phyloP scores from a whole-genome alignment of 495 filamentous ascomycete genomes.

The Daldinia grandis region DNA sequence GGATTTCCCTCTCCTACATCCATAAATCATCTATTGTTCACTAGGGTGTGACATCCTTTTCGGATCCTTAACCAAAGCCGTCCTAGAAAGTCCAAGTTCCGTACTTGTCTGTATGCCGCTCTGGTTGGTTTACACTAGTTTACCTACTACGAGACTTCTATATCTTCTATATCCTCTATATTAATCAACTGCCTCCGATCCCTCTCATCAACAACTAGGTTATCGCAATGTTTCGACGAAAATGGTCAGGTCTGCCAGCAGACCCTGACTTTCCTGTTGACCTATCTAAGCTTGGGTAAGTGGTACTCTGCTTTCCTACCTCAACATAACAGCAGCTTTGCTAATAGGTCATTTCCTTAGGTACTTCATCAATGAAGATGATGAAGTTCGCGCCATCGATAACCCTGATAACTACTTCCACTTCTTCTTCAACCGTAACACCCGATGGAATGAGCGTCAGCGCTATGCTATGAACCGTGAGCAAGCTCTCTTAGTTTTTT shows the following conservation, averaged over 20 bases:
- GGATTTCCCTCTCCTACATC: neutral
- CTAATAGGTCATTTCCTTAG: constrained; percentile 50
- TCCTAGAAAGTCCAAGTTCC: no score
- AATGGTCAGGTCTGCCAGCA: constrained; percentile 68
- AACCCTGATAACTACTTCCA: constrained; percentile 74
- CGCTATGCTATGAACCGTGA: constrained; percentile 75
- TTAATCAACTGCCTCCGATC: neutral
- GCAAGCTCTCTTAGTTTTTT: constrained; percentile 16
- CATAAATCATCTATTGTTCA: no score
- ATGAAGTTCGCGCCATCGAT: constrained; percentile 73
- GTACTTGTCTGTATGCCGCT: no score
- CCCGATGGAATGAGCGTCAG: constrained; percentile 74
- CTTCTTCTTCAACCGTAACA: constrained; percentile 74
- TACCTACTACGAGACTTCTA: no score
- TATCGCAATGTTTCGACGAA: constrained; percentile 72
- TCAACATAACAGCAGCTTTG: neutral
- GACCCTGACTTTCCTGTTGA: constrained; percentile 72
- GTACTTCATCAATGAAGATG: constrained; percentile 74
- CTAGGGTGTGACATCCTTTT: no score
- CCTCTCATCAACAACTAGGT: neutral
- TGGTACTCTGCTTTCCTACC: constrained; percentile 13
- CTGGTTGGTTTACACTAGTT: no score
- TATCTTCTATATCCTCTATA: no score
- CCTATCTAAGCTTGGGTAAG: constrained; percentile 75
- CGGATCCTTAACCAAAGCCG: no score